Evolutionary conservation across 164 flowering plant species (phyloP).

Genomic region (Brasenia schreberi): DNA sequence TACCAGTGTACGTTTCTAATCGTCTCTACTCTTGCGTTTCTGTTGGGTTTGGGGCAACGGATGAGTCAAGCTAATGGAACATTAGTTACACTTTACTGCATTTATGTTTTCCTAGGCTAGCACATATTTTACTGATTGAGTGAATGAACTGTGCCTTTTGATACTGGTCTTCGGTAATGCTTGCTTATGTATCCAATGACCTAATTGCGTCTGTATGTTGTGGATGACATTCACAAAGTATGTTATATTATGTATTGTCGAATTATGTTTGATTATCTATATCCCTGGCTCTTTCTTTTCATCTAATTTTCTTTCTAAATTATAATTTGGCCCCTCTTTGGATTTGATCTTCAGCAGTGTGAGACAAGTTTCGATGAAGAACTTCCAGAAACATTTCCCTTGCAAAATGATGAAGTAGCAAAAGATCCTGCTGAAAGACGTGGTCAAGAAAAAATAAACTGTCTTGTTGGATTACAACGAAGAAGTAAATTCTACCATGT

Average conservation of each 20-base stretch:
- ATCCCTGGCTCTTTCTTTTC: background rate
- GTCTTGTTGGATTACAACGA: constrained; percentile 28
- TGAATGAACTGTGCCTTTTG: no score
- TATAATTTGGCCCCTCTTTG: no score
- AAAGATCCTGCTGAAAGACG: constrained; percentile 1
- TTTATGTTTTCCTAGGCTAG: no score
- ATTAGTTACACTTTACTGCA: no score
- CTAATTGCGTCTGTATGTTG: background rate
- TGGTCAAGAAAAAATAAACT: constrained; percentile 20
- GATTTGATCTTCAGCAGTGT: constrained; percentile 7
- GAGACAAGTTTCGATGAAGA: constrained; percentile 1
- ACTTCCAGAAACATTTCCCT: constrained; percentile 6
- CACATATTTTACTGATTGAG: no score
- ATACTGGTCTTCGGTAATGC: no score
- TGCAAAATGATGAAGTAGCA: constrained; percentile 2
- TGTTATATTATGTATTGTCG: background rate
- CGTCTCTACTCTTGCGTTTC: no score
- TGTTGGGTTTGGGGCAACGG: no score
- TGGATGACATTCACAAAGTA: background rate
- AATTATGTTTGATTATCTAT: background rate
- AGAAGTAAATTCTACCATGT: constrained; percentile 28
- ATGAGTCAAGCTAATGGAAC: no score
- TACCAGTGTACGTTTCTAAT: no score
- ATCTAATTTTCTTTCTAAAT: background rate
- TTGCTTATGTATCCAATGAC: no score